A percentile compares a stretch with the other conserved stretches of the same genome.
These are phyloP conservation scores for Exophiala mesophila DNA, from an alignment of 2,329 filamentous ascomycete species.

Conservation along the genomic window DNA sequence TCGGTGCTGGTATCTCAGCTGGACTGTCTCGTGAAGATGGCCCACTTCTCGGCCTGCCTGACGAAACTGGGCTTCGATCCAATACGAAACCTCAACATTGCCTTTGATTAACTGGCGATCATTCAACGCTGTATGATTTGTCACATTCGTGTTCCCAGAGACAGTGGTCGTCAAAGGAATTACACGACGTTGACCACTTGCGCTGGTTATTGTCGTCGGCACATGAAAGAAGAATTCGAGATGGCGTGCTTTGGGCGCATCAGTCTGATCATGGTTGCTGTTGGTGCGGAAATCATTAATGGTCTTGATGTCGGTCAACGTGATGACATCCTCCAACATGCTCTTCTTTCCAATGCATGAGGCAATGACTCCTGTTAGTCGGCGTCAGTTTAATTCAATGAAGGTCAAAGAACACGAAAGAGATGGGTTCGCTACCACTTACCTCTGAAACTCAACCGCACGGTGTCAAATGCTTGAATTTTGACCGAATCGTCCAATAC, in stretches of 20 bases:
- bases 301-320: slow-evolving; percentile 20
- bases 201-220: slow-evolving; percentile 6
- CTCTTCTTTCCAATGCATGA: slow-evolving; percentile 14
- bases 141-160: slow-evolving; percentile 6
- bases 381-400: background rate
- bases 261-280: background rate
- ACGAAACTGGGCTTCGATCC: slow-evolving; percentile 19
- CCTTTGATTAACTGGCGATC: slow-evolving; percentile 10
- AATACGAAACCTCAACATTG: slow-evolving; percentile 19
- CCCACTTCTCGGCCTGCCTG: slow-evolving; percentile 11
- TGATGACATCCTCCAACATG: slow-evolving; percentile 19
- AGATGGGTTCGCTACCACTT: background rate
- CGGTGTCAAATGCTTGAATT: slow-evolving; percentile 14
- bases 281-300: slow-evolving; percentile 8
- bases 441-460: slow-evolving; percentile 18
- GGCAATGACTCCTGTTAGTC: slow-evolving; percentile 13
- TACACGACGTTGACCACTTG: slow-evolving; percentile 6
- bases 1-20: slow-evolving; percentile 13
- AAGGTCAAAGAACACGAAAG: background rate
- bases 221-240: slow-evolving; percentile 19
- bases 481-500: slow-evolving; percentile 14
- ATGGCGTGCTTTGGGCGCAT: slow-evolving; percentile 7
- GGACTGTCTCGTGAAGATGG: slow-evolving; percentile 9
- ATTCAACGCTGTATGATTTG: slow-evolving; percentile 11
- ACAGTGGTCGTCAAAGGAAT: slow-evolving; percentile 12